A percentile compares a stretch with the other conserved stretches of the same genome.
phyloP scores from a whole-genome alignment of 768 basidiomycete species.

The Xerocomus potaroensis region DNA sequence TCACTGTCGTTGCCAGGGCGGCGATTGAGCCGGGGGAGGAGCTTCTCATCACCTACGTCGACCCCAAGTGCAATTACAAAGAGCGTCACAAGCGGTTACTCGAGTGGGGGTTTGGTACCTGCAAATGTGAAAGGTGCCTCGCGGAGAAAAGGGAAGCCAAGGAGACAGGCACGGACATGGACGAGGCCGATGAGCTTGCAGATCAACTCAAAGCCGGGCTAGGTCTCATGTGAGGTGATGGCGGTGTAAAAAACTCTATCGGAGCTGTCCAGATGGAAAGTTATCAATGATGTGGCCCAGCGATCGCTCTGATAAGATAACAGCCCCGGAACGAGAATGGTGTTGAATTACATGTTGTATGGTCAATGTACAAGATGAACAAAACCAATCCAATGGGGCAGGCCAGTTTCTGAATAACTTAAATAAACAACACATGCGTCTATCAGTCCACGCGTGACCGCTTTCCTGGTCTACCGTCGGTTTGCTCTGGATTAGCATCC shows the following conservation, averaged over 20 bases:
- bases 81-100: conserved; percentile 50
- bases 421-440: neutral
- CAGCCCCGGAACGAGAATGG: too few species aligned
- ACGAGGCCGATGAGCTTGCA: conserved; percentile 44
- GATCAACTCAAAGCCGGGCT: conserved; percentile 61
- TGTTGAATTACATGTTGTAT: conserved; percentile 13
- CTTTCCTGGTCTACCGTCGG: conserved; percentile 28
- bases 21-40: conserved; percentile 70
- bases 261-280: too few species aligned
- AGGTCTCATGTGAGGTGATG: conserved; percentile 39
- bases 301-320: too few species aligned
- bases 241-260: too few species aligned
- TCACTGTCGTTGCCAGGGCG: conserved; percentile 66
- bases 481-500: conserved; percentile 9
- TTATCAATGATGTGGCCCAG: too few species aligned
- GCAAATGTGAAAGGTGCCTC: conserved; percentile 63
- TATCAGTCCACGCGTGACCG: conserved; percentile 31
- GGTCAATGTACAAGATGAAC: conserved; percentile 8
- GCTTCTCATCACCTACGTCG: conserved; percentile 73
- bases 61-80: conserved; percentile 42
- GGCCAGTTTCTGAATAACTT: conserved; percentile 17
- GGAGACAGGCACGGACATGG: conserved; percentile 1
- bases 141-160: conserved; percentile 44
- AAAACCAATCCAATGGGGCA: conserved; percentile 10
- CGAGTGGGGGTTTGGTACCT: conserved; percentile 75